A percentile compares a stretch with the other conserved stretches of the same genome.
Evolutionary conservation across 1,139 yeast genomes (phyloP).

Genomic region (Kodamaea suecica): DNA sequence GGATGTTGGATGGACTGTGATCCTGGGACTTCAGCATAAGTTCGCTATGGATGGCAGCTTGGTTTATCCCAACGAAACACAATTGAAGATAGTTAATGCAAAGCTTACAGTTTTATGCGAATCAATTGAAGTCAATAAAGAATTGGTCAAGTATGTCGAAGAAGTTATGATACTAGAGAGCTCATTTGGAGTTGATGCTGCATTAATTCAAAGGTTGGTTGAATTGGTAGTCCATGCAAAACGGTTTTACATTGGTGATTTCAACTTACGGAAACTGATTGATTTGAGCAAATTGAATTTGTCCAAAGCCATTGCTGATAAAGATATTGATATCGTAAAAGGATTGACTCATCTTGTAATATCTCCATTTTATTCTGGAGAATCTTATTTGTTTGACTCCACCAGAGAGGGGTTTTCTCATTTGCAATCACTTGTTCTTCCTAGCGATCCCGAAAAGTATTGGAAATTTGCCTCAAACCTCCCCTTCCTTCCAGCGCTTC

Average conservation of each 20-base stretch:
- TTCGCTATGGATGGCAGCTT: constrained; percentile 6
- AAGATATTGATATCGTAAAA: not conserved
- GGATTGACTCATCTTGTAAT: not conserved
- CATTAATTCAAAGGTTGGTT: not conserved
- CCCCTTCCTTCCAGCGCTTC: constrained; percentile 6
- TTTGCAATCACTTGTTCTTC: constrained; percentile 14
- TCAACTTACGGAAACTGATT: not conserved
- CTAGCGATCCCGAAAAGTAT: constrained; percentile 13
- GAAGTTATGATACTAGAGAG: constrained; percentile 19
- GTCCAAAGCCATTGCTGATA: not conserved
- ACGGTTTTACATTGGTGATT: not conserved
- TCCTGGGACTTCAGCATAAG: constrained; percentile 24
- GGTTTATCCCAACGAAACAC: constrained; percentile 11
- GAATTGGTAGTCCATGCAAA: not conserved
- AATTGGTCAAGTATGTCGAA: constrained; percentile 22
- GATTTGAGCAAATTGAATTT: not conserved
- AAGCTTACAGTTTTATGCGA: constrained; percentile 26
- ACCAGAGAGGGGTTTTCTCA: not conserved
- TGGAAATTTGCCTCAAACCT: constrained; percentile 16
- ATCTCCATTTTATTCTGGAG: not conserved
- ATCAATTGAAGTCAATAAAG: constrained; percentile 29
- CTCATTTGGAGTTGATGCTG: constrained; percentile 2
- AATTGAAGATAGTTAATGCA: constrained; percentile 27
- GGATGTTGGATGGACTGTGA: constrained; percentile 22
- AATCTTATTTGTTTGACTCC: not conserved